Evolutionary conservation across 352 stramenopile species (phyloP).

Genomic region (Globisporangium carolinianum): DNA sequence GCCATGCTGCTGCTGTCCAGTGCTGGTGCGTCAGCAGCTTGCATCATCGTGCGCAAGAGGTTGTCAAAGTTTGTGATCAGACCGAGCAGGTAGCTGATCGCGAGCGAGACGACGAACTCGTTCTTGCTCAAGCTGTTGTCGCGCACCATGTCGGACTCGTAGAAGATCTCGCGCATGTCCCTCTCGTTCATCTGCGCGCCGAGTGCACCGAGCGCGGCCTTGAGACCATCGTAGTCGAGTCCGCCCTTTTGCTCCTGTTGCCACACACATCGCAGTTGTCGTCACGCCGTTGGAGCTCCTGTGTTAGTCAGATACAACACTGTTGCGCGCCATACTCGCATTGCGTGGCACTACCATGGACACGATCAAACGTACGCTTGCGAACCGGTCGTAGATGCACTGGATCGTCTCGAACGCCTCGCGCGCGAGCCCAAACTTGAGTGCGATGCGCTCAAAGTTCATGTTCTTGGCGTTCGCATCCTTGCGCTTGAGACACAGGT

Average conservation of each 20-base stretch:
- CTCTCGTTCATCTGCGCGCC: conserved; percentile 61
- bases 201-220: conserved; percentile 41
- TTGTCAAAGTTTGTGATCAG: conserved; percentile 73
- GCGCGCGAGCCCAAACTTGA: conserved; percentile 59
- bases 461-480: conserved; percentile 35
- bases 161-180: conserved; percentile 76
- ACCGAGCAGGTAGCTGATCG: conserved; percentile 75
- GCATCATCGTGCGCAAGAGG: conserved; percentile 21
- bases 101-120: conserved; percentile 82
- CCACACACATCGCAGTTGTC: neutral
- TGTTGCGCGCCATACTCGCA: too few relatives aligned
- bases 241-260: conserved; percentile 39
- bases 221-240: conserved; percentile 64
- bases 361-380: conserved; percentile 25
- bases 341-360: too few relatives aligned
- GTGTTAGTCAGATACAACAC: neutral
- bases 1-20: neutral
- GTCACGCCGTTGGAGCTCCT: neutral
- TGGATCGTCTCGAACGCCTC: conserved; percentile 63
- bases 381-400: conserved; percentile 58
- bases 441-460: conserved; percentile 75
- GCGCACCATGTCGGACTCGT: conserved; percentile 86
- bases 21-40: conserved; percentile 21
- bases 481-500: conserved; percentile 52
- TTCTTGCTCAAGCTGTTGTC: conserved; percentile 82